Base-by-base conservation (phyloP, 208 protist species). In the Porcisia deanei region DNA sequence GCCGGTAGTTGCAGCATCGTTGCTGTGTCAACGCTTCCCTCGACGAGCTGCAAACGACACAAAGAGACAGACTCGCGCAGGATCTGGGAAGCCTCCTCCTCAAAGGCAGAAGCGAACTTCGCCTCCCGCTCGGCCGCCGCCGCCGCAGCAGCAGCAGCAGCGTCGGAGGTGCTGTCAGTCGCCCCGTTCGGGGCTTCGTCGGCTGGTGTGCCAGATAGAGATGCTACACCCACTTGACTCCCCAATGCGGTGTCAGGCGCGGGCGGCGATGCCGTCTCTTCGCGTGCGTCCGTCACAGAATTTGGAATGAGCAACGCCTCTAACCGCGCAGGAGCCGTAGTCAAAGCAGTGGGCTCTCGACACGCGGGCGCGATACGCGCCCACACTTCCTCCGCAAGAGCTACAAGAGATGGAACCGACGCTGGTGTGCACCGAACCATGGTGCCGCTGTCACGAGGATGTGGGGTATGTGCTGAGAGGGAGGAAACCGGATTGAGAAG, bases 11-110 rank as follows among this genome's bases (percentile, higher is more conserved):
- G 9, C 65, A 79, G 76, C 54, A 84, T 59, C 16, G 64, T 64
- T 10, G 22, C 71, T 12, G 73, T 59, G 8, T 84, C 77, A 5
- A 59, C 69, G 30, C 80, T 73, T 10, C 79, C 72, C 63, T 98
- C 94, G 18, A 87, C 68, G 9, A 97, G 75, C 60, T 93, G 77
- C 54, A 83, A 81, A 59, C 91, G 86, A 22, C 96, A 83, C 69
- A 91, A 75, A 54, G 79, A 41, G 12, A 82, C 87, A 45, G 80
- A 76, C 73, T 94, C 90, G 47, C 79, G 57, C 63, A 76, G 71
- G 30, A 94, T 41, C 39, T 58, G n/a, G n/a, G 69, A 71, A 47
- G 76, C 75, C 45, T 84, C 84, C 18, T 67, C 63, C 39, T 75
- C 25, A 2, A 79, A 73, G 9, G 87, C 75, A 60, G 79, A 69